Conservation (phyloP, 164 flowering plant genomes). For the Tetracentron sinense region DNA sequence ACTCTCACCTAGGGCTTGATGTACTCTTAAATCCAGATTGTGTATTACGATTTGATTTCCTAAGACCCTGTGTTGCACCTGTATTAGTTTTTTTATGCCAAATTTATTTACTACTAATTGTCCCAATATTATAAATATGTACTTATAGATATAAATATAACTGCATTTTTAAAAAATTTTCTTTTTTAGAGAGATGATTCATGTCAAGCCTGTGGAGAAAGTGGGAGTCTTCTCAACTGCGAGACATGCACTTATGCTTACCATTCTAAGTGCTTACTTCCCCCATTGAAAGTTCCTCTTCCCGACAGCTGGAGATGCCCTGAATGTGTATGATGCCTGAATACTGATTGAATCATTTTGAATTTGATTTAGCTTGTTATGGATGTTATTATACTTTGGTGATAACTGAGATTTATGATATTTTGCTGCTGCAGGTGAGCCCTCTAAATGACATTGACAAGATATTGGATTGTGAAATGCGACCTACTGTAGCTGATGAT, state of each 20-base stretch:
- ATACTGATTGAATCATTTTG: neutral
- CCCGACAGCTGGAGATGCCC: conserved; percentile 89
- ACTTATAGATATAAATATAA: too few species aligned
- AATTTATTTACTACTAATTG: too few species aligned
- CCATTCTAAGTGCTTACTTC: conserved; percentile 82
- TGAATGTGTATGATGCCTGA: conserved; percentile 78
- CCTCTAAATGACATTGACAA: conserved; percentile 92
- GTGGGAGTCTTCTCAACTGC: conserved; percentile 55
- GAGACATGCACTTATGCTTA: conserved; percentile 82
- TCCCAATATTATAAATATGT: too few species aligned
- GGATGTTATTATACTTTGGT: neutral
- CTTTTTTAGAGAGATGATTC: conserved; percentile 66
- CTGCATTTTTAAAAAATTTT: too few species aligned
- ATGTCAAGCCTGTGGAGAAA: conserved; percentile 84
- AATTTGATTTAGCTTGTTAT: neutral
- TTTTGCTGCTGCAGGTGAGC: conserved; percentile 59
- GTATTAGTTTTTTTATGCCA: too few species aligned
- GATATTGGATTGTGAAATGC: conserved; percentile 90
- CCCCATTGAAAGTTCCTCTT: conserved; percentile 59
- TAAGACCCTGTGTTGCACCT: too few species aligned
- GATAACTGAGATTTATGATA: neutral
- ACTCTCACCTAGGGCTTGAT: too few species aligned
- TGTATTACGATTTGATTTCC: too few species aligned
- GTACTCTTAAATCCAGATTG: too few species aligned
- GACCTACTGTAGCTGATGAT: conserved; percentile 78